Evolutionary conservation across 768 basidiomycete species (phyloP).

Genomic region (Naganishia randhawae): DNA sequence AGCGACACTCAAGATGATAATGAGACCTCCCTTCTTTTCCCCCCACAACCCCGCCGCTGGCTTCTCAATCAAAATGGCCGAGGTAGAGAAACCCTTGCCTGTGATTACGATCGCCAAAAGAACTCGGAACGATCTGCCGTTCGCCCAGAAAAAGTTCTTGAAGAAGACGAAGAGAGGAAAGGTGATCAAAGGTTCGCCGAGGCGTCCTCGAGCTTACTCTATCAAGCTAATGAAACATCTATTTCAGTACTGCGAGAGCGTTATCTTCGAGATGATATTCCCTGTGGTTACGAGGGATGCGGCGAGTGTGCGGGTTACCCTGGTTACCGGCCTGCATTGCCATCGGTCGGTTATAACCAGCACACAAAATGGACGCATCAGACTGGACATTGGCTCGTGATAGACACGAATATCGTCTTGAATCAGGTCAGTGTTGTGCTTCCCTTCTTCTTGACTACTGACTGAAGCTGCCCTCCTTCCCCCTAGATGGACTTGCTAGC

Average conservation of each 20-base stretch:
- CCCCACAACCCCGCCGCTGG: neutral
- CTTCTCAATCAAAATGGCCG: slow-evolving; percentile 4
- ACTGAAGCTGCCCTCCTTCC: slow-evolving; percentile 32
- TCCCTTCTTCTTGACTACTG: neutral
- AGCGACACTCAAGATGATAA: neutral
- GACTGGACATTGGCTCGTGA: slow-evolving; percentile 67
- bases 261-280: slow-evolving; percentile 86
- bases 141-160: slow-evolving; percentile 81
- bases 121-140: slow-evolving; percentile 43
- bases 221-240: neutral
- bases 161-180: slow-evolving; percentile 92
- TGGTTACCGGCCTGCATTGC: slow-evolving; percentile 56
- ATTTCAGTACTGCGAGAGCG: slow-evolving; percentile 78
- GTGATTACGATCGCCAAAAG: slow-evolving; percentile 50
- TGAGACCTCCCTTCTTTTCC: neutral
- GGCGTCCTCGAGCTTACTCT: neutral
- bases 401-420: slow-evolving; percentile 93
- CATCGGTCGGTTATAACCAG: slow-evolving; percentile 58
- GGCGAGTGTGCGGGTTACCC: slow-evolving; percentile 57
- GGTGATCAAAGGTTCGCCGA: slow-evolving; percentile 75
- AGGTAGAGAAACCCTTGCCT: slow-evolving; percentile 17
- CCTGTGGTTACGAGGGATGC: slow-evolving; percentile 74
- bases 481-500: slow-evolving; percentile 88
- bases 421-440: slow-evolving; percentile 62
- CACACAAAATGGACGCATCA: slow-evolving; percentile 55